Percentiles rank a stretch among this genome's conserved stretches.
Evolutionary conservation across 1,139 yeast species (phyloP).

Genomic region (Casaregolazyma suthepensis): DNA sequence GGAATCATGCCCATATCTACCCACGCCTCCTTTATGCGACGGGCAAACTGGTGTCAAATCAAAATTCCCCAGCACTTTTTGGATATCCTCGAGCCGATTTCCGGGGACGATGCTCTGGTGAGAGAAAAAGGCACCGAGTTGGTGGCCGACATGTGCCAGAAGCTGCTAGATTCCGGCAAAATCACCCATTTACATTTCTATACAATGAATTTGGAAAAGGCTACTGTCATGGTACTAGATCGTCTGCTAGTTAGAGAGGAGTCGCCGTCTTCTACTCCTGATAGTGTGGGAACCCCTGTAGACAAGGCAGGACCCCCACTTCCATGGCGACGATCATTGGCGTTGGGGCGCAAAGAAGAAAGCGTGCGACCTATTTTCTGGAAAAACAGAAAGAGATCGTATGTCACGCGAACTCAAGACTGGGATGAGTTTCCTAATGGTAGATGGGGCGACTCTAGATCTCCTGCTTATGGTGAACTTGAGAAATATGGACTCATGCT

Average conservation of each 20-base stretch:
- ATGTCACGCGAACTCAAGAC: slow-evolving; percentile 81
- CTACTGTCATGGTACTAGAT: slow-evolving; percentile 85
- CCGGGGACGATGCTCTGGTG: slow-evolving; percentile 84
- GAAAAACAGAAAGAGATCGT: slow-evolving; percentile 90
- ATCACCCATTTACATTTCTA: slow-evolving; percentile 89
- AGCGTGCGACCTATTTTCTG: slow-evolving; percentile 91
- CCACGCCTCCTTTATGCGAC: slow-evolving; percentile 82
- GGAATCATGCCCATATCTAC: slow-evolving; percentile 98
- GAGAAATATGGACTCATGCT: slow-evolving; percentile 55
- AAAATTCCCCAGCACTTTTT: slow-evolving; percentile 69
- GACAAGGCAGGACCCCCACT: slow-evolving; percentile 32
- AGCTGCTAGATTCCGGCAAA: slow-evolving; percentile 58
- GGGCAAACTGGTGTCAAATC: slow-evolving; percentile 92
- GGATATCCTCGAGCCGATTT: slow-evolving; percentile 69
- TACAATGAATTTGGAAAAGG: slow-evolving; percentile 91
- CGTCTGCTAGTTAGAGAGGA: slow-evolving; percentile 44
- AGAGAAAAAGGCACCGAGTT: slow-evolving; percentile 82
- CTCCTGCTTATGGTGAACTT: slow-evolving; percentile 90
- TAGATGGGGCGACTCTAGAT: slow-evolving; percentile 89
- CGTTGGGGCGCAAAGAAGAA: slow-evolving; percentile 75
- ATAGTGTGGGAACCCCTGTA: slow-evolving; percentile 16
- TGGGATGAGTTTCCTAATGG: slow-evolving; percentile 97
- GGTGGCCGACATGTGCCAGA: slow-evolving; percentile 76
- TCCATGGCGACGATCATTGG: slow-evolving; percentile 90
- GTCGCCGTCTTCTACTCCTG: slow-evolving; percentile 17